Evolutionary conservation across 306 rosid genomes (phyloP), one percentile per base, ranked within the genome.

Genomic region (Mucuna pruriens): DNA sequence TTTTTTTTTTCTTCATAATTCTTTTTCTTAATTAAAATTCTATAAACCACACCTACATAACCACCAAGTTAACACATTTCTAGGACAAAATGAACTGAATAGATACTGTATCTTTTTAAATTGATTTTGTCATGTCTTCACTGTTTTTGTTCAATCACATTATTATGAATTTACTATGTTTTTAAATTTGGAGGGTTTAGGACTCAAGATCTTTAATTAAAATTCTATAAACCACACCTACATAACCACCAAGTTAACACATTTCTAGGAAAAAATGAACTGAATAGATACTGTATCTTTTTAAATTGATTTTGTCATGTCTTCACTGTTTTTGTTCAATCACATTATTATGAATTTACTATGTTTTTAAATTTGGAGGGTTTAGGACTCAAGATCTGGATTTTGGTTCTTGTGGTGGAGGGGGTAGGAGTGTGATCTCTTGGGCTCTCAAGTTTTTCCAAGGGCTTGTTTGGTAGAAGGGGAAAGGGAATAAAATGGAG

Each of bases 391-490:
- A 26, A 25, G 61, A 71, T 16, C 15, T 71, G 39, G 40, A 42
- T 26, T 71, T 71, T 15, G 60, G 38, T 68, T 68, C 55, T 13
- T 22, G 74, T 2, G 22, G 74, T 16, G 55, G 13, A 23, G n/a
- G 55, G 16, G 29, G 29, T 38, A 39, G 16, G 9, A 65, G 38
- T 65, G n/a, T 22, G 55, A n/a, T 25, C 34, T 58, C 36, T 58
- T 7, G 36, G 64, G 64, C 64, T 46, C 25, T 46, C 31, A 71
- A 71, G 9, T 46, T 23, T 46, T 70, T 16, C 39, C 17, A 70
- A 13, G 23, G 25, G 58, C 23, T 15, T 22, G 39, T 70, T 46
- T 70, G 60, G 75, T 23, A 70, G 75, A 70, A 70, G 23, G 75
- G 22, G n/a, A 70, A 46, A 25, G 61, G 61, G 76, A 45, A 31